phyloP scores from a whole-genome alignment of 2,329 filamentous ascomycete genomes.

The Claviceps sp. region DNA sequence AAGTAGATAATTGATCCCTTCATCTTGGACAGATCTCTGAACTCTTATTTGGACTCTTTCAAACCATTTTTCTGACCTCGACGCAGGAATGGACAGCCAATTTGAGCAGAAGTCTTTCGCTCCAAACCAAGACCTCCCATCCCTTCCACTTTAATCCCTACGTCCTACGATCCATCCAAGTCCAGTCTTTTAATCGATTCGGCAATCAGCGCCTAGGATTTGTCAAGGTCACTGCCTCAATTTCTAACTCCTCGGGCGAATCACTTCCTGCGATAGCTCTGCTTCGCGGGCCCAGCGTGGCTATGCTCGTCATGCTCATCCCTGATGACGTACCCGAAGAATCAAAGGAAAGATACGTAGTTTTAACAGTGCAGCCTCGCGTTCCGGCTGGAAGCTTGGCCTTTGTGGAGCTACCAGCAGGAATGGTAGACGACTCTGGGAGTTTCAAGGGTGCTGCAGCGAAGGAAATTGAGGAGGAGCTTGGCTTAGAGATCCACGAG shows the following conservation, averaged over 20 bases:
- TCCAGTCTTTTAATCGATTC: slow-evolving; percentile 43
- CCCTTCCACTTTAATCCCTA: slow-evolving; percentile 43
- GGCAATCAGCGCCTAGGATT: slow-evolving; percentile 36
- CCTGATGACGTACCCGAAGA: slow-evolving; percentile 31
- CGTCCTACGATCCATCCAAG: slow-evolving; percentile 31
- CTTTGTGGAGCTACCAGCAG: slow-evolving; percentile 44
- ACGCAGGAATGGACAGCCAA: slow-evolving; percentile 35
- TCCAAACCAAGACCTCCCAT: slow-evolving; percentile 30
- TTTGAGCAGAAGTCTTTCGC: slow-evolving; percentile 30
- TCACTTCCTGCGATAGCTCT: slow-evolving; percentile 40
- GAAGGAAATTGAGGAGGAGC: slow-evolving; percentile 47
- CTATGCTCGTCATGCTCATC: slow-evolving; percentile 43
- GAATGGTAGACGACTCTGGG: slow-evolving; percentile 41
- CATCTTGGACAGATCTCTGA: not conserved
- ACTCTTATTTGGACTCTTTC: not conserved
- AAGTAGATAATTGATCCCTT: slow-evolving; percentile 14
- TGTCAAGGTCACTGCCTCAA: slow-evolving; percentile 36
- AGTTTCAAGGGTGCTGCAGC: slow-evolving; percentile 45
- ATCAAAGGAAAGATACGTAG: slow-evolving; percentile 37
- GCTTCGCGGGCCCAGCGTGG: slow-evolving; percentile 46
- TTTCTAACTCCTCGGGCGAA: slow-evolving; percentile 35
- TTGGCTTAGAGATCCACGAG: slow-evolving; percentile 38
- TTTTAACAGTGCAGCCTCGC: slow-evolving; percentile 47
- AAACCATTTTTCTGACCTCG: not conserved
- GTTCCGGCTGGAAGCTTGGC: slow-evolving; percentile 40